phyloP scores from a whole-genome alignment of 192 early-diverging fungal genomes.

The Powellomyces hirtus region DNA sequence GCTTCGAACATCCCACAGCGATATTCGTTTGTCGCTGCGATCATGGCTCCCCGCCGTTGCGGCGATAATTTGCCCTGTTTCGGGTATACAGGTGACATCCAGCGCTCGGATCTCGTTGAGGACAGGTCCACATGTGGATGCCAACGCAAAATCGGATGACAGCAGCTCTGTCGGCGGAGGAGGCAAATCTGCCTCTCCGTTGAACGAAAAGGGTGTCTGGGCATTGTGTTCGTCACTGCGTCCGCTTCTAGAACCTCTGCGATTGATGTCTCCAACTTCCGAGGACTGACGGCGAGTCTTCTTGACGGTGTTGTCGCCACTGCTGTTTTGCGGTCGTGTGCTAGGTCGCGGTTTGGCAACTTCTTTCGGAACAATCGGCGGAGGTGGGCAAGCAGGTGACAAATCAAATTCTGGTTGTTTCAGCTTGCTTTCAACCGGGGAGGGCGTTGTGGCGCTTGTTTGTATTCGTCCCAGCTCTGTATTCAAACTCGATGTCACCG shows the following conservation, averaged over 20 bases:
- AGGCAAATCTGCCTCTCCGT: constrained; percentile 34
- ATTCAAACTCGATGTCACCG: no score
- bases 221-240: neutral
- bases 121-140: constrained; percentile 42
- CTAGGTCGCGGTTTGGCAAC: neutral
- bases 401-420: neutral
- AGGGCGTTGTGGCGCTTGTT: neutral
- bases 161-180: constrained; percentile 25
- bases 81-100: constrained; percentile 33
- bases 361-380: neutral
- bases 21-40: constrained; percentile 44
- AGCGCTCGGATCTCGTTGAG: constrained; percentile 35
- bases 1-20: constrained; percentile 46
- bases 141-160: constrained; percentile 44
- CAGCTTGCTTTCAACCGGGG: neutral
- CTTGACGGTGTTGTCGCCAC: no score
- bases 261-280: neutral
- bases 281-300: neutral
- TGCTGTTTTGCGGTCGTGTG: neutral
- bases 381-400: neutral
- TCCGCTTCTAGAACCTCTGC: neutral
- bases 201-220: neutral
- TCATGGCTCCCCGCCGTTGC: constrained; percentile 50
- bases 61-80: constrained; percentile 36
- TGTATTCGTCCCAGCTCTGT: no score